Base-by-base conservation (phyloP, 2,329 filamentous ascomycete species). In the Achaetomium macrosporum region DNA sequence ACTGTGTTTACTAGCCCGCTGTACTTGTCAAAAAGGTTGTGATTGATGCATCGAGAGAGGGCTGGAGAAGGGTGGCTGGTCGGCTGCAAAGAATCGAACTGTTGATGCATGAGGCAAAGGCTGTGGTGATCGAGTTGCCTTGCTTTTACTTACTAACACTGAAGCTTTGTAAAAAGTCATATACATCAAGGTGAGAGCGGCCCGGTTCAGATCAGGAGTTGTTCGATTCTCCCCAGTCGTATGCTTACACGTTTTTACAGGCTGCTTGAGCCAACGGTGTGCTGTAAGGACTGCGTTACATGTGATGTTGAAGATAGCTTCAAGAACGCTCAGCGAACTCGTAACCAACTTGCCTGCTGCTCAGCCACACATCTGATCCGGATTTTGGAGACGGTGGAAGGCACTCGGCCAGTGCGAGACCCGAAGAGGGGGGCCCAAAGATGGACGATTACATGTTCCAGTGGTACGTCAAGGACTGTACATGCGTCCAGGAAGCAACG, bases 361-460 rank as follows among this genome's bases (percentile, higher is more conserved):
- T 25, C 25, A 25, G 25, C 7, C 7, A 25, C 4, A 25, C 25
- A 25, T 7, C 25, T 25, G 25, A 25, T 25, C 25, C 7, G 25
- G 25, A 25, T 25, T 25, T 25, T 25, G 25, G 25, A 25, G 25
- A 7, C 25, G 25, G 25, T 25, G 25, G 7, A 25, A 4, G 4
- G 25, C 25, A 25, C 25, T 25, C 25, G 25, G 25, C 25, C 25
- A 25, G 25, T 25, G 25, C 7, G 25, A 41, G 41, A 16, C 35
- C n/a, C 13, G 13, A 8, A n/a, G 8, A 16, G 15, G n/a, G 35
- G 15, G 13, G 33, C 45, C 12, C 11, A 51, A 64, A 55, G 25
- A 82, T 83, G 79, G 79, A 83, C 64, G 76, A 82, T 60, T 82
- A 80, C 63, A 73, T 82, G 66, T 82, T 82, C 59, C 68, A 70